Evolutionary conservation across 352 stramenopile genomes (phyloP).

Genomic region (Phytophthora crassamura): DNA sequence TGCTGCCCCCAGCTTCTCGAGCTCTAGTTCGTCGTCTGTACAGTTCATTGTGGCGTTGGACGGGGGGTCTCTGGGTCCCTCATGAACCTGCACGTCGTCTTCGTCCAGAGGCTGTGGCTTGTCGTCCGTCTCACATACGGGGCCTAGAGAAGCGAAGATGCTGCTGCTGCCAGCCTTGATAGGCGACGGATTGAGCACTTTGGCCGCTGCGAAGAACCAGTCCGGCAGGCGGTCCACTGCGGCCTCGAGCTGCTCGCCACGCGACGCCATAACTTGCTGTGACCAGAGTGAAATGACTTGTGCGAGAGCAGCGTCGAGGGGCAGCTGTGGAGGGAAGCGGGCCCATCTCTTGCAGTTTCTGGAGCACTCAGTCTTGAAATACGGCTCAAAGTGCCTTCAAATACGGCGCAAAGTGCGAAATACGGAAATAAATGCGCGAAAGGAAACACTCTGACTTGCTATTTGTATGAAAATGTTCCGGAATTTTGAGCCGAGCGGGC

Average conservation of each 20-base stretch:
- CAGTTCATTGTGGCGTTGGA: slow-evolving; percentile 41
- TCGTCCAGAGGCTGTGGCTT: slow-evolving; percentile 43
- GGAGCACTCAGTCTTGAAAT: too few species aligned
- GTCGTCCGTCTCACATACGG: slow-evolving; percentile 43
- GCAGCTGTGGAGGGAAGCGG: slow-evolving; percentile 29
- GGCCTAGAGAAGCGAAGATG: slow-evolving; percentile 31
- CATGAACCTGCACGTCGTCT: slow-evolving; percentile 26
- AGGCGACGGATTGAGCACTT: slow-evolving; percentile 22
- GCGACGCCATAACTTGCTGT: slow-evolving; percentile 47
- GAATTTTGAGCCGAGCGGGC: too few species aligned
- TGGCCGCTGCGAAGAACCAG: slow-evolving; percentile 65
- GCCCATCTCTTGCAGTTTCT: slow-evolving; percentile 12
- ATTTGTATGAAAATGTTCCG: too few species aligned
- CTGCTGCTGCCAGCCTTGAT: slow-evolving; percentile 22
- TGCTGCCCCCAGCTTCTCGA: slow-evolving; percentile 26
- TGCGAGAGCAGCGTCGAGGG: slow-evolving; percentile 30
- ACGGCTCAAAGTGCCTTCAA: too few species aligned
- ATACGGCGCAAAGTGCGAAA: too few species aligned
- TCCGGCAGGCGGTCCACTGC: slow-evolving; percentile 69
- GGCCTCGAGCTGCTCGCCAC: slow-evolving; percentile 70
- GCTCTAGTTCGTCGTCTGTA: slow-evolving; percentile 42
- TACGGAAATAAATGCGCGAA: too few species aligned
- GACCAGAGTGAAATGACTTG: slow-evolving; percentile 32
- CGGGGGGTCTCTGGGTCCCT: slow-evolving; percentile 5
- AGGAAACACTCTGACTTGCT: too few species aligned